A percentile compares a stretch with the other conserved stretches of the same genome.
Conservation (phyloP, 2,329 filamentous ascomycete species). For the Madurella mycetomatis region DNA sequence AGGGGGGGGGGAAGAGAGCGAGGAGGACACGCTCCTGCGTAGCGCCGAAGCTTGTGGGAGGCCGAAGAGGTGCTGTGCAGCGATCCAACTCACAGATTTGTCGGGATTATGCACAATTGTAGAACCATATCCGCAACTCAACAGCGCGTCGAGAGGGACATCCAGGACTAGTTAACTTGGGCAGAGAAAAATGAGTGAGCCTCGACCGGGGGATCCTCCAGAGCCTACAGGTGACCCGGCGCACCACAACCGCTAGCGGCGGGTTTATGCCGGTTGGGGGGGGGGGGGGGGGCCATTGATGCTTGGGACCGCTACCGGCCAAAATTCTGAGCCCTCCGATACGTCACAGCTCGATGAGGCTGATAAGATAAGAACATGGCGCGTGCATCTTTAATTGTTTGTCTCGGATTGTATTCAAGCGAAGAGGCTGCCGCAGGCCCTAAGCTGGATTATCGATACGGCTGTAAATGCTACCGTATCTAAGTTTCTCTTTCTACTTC, state of each 20-base stretch:
- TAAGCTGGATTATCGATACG: too few species aligned
- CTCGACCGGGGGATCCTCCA: slow-evolving; percentile 5
- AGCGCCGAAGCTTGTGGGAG: neutral
- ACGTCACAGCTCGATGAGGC: slow-evolving; percentile 19
- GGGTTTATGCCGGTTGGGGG: slow-evolving; percentile 17
- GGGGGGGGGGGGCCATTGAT: slow-evolving; percentile 10
- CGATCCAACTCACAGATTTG: slow-evolving; percentile 3
- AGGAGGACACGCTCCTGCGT: neutral
- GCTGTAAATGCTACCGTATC: too few species aligned
- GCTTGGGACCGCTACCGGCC: slow-evolving; percentile 1
- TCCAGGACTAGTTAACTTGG: slow-evolving; percentile 2
- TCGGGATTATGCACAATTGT: neutral
- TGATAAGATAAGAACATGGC: slow-evolving; percentile 24
- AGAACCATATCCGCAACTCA: slow-evolving; percentile 11
- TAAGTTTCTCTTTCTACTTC: too few species aligned
- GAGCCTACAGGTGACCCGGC: neutral
- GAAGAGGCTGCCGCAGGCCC: too few species aligned
- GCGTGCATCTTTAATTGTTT: too few species aligned
- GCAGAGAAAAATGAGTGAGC: slow-evolving; percentile 14
- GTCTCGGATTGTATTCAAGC: too few species aligned
- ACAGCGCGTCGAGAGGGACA: neutral
- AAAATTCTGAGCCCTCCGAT: slow-evolving; percentile 21
- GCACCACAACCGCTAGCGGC: slow-evolving; percentile 9
- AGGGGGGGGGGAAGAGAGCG: neutral
- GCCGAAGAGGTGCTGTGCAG: neutral